Evolutionary conservation across 495 filamentous ascomycete genomes (phyloP).

Genomic region (Bathelium albidoporum): DNA sequence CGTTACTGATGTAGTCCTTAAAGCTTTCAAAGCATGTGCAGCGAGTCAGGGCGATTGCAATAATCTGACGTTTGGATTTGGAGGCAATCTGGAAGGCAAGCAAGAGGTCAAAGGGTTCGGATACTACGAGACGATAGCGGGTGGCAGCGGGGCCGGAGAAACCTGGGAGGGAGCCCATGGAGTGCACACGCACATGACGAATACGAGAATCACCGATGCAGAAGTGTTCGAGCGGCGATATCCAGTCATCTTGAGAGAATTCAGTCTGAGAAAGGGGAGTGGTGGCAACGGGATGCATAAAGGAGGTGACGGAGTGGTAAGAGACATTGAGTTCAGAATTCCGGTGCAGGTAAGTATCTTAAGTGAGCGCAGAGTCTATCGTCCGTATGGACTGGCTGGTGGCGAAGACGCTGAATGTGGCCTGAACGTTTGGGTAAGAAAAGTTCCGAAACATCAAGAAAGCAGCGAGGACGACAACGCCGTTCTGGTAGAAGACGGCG

Average conservation of each 20-base stretch:
- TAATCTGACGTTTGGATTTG: conserved; percentile 78
- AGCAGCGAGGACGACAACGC: conserved; percentile 7
- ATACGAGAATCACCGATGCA: conserved; percentile 91
- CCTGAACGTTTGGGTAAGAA: conserved; percentile 77
- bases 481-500: not conserved
- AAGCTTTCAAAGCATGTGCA: conserved; percentile 81
- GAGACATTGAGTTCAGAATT: conserved; percentile 91
- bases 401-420: conserved; percentile 72
- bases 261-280: conserved; percentile 58
- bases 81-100: conserved; percentile 47
- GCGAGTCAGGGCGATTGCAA: conserved; percentile 91
- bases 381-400: conserved; percentile 82
- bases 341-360: conserved; percentile 83
- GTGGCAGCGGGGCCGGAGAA: conserved; percentile 78
- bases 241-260: conserved; percentile 76
- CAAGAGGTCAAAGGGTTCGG: conserved; percentile 67
- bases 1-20: conserved; percentile 88
- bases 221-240: conserved; percentile 95
- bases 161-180: conserved; percentile 83
- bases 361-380: conserved; percentile 74
- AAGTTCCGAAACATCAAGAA: conserved; percentile 30
- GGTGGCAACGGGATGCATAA: conserved; percentile 65
- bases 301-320: conserved; percentile 81
- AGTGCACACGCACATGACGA: conserved; percentile 98
- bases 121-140: conserved; percentile 96